Base-by-base conservation (phyloP, 441 rosid genomes). In the Capsella rubella region DNA sequence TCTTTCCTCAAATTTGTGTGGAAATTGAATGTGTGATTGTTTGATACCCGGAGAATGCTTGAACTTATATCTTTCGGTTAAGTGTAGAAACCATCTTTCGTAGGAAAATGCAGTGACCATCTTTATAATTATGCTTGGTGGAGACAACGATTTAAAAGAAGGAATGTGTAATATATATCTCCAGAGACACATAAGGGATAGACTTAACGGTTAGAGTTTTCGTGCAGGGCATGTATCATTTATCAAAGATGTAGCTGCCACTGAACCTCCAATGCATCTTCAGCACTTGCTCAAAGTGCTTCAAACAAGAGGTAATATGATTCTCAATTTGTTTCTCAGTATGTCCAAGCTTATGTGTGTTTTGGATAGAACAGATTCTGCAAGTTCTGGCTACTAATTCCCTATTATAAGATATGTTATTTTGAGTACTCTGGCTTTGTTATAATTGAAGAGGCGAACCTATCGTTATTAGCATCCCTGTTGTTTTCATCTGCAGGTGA, bases 241-340 rank as follows among this genome's bases (percentile, higher is more conserved):
- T 82, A 80, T 90, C 78, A 82, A 86, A 83, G 91, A 86, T 71
- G 81, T 90, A 28, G 96, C 91, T 66, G 89, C 72, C 40, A 81
- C 91, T 59, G 85, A 85, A 77, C 93, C 94, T 77, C 94, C 95
- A 15, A 68, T 75, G 74, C 85, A 87, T 82, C 92, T 92, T 70
- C 83, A 64, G 16, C 77, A 85, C 67, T 85, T 92, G 75, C 86
- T 92, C 77, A 87, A 85, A 73, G 82, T 92, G 68, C 97, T 90
- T 71, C 84, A 79, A 73, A 83, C 87, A 16, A 87, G 82, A 87
- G 96, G 94, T 92, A 8, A 21, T 4, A 53, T 21, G 2, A 50
- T 12, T 18, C 47, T 50, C 40, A 49, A 1, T 18, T 3, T 27
- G 2, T 63, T 32, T 28, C 47, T 54, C 28, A 4, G 34, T 4